Conservation (phyloP, 78 protist genomes). For the Planoprotostelium fungivorum region DNA sequence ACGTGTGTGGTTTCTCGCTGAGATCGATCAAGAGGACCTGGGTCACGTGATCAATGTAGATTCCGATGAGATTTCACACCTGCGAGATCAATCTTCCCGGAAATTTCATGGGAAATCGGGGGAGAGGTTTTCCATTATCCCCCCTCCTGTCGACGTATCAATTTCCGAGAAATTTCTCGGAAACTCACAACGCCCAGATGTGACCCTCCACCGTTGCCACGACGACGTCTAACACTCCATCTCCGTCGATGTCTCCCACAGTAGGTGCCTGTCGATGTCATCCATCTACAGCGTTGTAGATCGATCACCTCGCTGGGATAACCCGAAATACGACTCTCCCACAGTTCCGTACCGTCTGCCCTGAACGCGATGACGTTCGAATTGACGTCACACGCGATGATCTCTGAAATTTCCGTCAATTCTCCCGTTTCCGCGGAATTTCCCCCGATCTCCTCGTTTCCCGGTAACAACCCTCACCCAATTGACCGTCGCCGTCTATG, state of each 20-base stretch:
- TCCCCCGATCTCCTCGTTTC: no score
- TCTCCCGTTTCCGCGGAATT: neutral
- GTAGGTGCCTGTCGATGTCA: slow-evolving; percentile 23
- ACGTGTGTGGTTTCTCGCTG: neutral
- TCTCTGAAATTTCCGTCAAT: slow-evolving; percentile 6
- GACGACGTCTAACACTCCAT: slow-evolving; percentile 82
- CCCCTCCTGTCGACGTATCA: slow-evolving; percentile 23
- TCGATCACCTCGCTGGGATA: neutral
- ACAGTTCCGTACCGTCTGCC: slow-evolving; percentile 29
- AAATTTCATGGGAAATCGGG: slow-evolving; percentile 56
- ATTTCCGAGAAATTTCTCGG: neutral
- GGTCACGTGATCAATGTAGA: neutral
- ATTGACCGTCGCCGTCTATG: slow-evolving; percentile 75
- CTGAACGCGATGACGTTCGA: slow-evolving; percentile 51
- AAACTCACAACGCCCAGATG: slow-evolving; percentile 58
- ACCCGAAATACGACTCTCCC: slow-evolving; percentile 36
- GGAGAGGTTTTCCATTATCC: slow-evolving; percentile 37
- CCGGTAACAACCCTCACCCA: slow-evolving; percentile 21
- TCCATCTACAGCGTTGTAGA: neutral
- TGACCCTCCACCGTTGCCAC: slow-evolving; percentile 60
- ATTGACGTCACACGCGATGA: slow-evolving; percentile 52
- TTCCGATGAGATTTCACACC: neutral
- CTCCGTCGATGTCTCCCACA: slow-evolving; percentile 83
- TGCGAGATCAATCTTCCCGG: slow-evolving; percentile 33
- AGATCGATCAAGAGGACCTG: neutral